Percentiles rank a stretch among this genome's conserved stretches.
phyloP scores from a whole-genome alignment of 345 rosid species.

The Laguncularia racemosa region DNA sequence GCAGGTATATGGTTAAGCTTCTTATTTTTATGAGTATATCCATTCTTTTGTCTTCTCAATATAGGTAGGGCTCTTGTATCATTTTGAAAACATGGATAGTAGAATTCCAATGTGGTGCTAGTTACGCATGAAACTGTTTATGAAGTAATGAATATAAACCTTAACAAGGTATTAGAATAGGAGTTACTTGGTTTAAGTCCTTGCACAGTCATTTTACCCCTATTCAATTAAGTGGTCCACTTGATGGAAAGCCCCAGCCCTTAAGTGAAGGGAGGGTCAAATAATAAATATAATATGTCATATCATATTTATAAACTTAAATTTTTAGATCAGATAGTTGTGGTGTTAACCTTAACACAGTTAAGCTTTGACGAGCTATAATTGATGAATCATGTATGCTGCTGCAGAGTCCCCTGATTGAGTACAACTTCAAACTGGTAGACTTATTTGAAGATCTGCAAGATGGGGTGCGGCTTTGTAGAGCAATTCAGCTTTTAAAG shows the following conservation, averaged over 20 bases:
- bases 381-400: constrained; percentile 1
- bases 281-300: too few species aligned
- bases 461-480: constrained; percentile 83
- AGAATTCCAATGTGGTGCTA: neutral
- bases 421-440: constrained; percentile 63
- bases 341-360: too few species aligned
- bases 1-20: constrained; percentile 49
- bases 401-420: constrained; percentile 59
- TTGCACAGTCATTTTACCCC: too few species aligned
- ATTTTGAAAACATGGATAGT: neutral
- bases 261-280: too few species aligned
- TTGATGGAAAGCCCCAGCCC: too few species aligned
- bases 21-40: constrained; percentile 5
- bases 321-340: too few species aligned
- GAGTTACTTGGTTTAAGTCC: too few species aligned
- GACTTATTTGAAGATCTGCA: constrained; percentile 74
- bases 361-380: neutral
- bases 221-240: too few species aligned
- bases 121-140: neutral
- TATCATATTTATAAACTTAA: too few species aligned
- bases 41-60: neutral
- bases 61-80: too few species aligned
- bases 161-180: too few species aligned
- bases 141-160: too few species aligned
- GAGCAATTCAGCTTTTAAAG: constrained; percentile 76